phyloP scores from a whole-genome alignment of 495 filamentous ascomycete species.

The Bathelium albidoporum region DNA sequence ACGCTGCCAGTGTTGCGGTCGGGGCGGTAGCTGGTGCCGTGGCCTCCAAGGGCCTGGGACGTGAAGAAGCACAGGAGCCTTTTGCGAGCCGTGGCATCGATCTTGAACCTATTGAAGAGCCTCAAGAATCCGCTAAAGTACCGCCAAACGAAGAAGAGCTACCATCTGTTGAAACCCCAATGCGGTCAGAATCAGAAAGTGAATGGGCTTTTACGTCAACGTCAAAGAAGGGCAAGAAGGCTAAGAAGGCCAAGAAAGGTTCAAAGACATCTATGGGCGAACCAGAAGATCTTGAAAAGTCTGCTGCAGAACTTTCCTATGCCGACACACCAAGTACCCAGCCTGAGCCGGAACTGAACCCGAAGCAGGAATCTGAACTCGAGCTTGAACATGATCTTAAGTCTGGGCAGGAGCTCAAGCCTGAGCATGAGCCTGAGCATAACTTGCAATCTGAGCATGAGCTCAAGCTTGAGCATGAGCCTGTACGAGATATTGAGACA shows the following conservation, averaged over 20 bases:
- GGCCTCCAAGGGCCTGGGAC: constrained; percentile 7
- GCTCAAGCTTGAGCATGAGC: too few species aligned
- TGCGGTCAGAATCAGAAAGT: constrained; percentile 10
- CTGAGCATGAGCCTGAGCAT: too few species aligned
- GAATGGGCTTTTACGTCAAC: constrained; percentile 20
- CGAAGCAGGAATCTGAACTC: too few species aligned
- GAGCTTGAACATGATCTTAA: too few species aligned
- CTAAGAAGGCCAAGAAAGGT: constrained; percentile 20
- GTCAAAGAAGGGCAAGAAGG: constrained; percentile 35
- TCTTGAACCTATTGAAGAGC: constrained; percentile 7
- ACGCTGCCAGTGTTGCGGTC: neutral
- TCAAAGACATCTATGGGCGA: neutral
- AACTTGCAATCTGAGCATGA: too few species aligned
- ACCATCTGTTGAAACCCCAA: neutral
- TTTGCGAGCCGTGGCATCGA: constrained; percentile 14
- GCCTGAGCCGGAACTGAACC: too few species aligned
- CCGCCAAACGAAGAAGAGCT: constrained; percentile 11
- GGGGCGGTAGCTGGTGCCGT: neutral
- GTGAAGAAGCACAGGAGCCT: constrained; percentile 1
- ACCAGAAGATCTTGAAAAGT: constrained; percentile 18
- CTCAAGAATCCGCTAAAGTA: constrained; percentile 15
- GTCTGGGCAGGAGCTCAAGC: too few species aligned
- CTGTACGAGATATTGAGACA: too few species aligned
- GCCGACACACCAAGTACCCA: neutral
- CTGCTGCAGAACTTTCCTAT: constrained; percentile 1